Percentiles rank a stretch among this genome's conserved stretches.
Conservation (phyloP, 192 early-diverging fungal genomes). For the Haplosporangium gracile region DNA sequence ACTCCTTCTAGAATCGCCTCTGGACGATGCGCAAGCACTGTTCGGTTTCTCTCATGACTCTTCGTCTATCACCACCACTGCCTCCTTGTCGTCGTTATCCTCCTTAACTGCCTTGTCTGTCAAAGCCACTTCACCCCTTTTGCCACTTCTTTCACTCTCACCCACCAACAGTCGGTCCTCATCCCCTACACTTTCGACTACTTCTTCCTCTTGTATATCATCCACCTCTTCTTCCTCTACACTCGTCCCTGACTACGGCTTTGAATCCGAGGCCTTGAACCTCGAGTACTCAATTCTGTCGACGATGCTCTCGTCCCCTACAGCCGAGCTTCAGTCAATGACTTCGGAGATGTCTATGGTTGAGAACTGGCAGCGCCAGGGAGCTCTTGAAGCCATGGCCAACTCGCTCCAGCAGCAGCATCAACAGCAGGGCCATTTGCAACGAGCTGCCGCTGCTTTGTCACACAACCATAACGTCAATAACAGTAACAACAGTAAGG, state of each 20-base stretch:
- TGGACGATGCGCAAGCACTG: slow-evolving; percentile 45
- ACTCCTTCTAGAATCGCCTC: slow-evolving; percentile 17
- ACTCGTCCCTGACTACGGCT: slow-evolving; percentile 61
- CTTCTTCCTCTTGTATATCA: slow-evolving; percentile 1
- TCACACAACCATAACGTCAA: slow-evolving; percentile 8
- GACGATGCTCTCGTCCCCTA: slow-evolving; percentile 79
- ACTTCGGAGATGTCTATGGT: slow-evolving; percentile 58
- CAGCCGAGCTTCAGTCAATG: slow-evolving; percentile 40
- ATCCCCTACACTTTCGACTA: background rate
- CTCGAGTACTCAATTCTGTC: slow-evolving; percentile 93
- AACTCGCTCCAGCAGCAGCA: slow-evolving; percentile 45
- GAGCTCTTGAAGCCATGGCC: slow-evolving; percentile 53
- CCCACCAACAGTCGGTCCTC: background rate
- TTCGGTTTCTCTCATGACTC: slow-evolving; percentile 38
- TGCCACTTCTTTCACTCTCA: background rate
- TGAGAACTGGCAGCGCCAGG: slow-evolving; percentile 55
- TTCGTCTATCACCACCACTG: slow-evolving; percentile 21
- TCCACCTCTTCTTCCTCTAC: slow-evolving; percentile 14
- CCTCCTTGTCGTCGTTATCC: slow-evolving; percentile 27
- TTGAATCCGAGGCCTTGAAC: slow-evolving; percentile 91
- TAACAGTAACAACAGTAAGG: slow-evolving; percentile 22
- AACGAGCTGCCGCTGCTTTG: background rate
- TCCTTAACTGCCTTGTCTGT: slow-evolving; percentile 16
- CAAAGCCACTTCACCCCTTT: slow-evolving; percentile 11
- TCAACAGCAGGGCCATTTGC: slow-evolving; percentile 33